A percentile compares a stretch with the other conserved stretches of the same genome.
Conservation (phyloP, 768 basidiomycete genomes). For the Russula compacta region DNA sequence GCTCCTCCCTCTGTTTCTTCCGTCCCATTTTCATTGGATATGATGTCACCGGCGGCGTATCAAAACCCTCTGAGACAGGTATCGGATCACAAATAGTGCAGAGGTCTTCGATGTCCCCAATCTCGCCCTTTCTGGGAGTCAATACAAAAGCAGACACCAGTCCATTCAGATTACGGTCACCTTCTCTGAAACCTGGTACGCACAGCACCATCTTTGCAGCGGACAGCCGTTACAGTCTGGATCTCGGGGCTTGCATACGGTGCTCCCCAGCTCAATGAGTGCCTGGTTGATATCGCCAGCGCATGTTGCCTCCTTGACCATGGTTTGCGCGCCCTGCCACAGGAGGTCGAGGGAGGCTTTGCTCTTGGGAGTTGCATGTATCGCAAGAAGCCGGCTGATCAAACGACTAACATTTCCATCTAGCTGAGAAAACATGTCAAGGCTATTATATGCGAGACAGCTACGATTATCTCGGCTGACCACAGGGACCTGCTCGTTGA, state of each 20-base stretch:
- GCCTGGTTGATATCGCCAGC: slow-evolving; percentile 89
- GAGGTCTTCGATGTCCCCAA: slow-evolving; percentile 66
- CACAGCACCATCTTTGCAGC: slow-evolving; percentile 57
- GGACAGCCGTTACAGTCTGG: slow-evolving; percentile 73
- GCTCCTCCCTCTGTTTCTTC: slow-evolving; percentile 77
- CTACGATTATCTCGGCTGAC: slow-evolving; percentile 39
- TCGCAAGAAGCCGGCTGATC: slow-evolving; percentile 72
- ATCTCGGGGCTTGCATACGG: slow-evolving; percentile 79
- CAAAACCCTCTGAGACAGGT: slow-evolving; percentile 24
- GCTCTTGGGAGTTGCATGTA: slow-evolving; percentile 74
- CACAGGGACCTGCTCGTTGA: slow-evolving; percentile 73
- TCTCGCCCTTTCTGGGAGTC: slow-evolving; percentile 6
- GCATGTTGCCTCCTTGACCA: slow-evolving; percentile 49
- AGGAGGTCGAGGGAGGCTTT: slow-evolving; percentile 70
- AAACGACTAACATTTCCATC: slow-evolving; percentile 88
- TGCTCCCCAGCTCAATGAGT: slow-evolving; percentile 90
- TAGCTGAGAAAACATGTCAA: slow-evolving; percentile 38
- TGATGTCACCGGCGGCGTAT: slow-evolving; percentile 41
- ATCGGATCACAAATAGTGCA: slow-evolving; percentile 63
- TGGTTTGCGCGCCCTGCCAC: slow-evolving; percentile 67
- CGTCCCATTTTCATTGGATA: slow-evolving; percentile 83
- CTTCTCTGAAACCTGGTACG: slow-evolving; percentile 32
- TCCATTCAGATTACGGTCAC: neutral
- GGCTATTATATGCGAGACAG: neutral
- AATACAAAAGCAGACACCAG: neutral